A percentile compares a stretch with the other conserved stretches of the same genome.
Evolutionary conservation across 2,329 filamentous ascomycete species (phyloP).

Genomic region (Fusarium anguioides): DNA sequence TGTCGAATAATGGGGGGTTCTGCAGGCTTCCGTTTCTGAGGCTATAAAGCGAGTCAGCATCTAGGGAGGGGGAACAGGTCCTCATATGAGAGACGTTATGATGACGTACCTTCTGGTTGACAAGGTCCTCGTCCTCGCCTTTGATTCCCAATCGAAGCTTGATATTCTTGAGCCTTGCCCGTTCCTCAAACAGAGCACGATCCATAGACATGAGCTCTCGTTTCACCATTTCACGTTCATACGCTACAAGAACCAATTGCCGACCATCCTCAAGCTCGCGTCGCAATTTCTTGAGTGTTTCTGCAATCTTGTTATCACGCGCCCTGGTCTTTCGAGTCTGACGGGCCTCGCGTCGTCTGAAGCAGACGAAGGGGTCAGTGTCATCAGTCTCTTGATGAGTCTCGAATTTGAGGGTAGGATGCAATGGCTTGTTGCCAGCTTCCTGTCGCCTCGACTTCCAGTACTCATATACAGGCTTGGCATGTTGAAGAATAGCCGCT

Average conservation of each 20-base stretch:
- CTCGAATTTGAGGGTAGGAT: conserved; percentile 89
- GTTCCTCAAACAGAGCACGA: conserved; percentile 83
- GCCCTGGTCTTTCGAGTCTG: conserved; percentile 95
- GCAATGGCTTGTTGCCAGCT: conserved; percentile 76
- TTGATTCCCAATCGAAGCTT: conserved; percentile 92
- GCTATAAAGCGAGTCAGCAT: conserved; percentile 59
- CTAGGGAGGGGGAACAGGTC: conserved; percentile 36
- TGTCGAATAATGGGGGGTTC: conserved; percentile 72
- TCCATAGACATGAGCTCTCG: conserved; percentile 81
- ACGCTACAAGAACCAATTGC: conserved; percentile 80
- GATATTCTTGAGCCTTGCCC: conserved; percentile 83
- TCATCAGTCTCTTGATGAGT: conserved; percentile 95
- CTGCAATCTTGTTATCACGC: conserved; percentile 91
- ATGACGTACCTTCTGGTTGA: conserved; percentile 86
- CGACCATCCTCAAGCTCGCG: conserved; percentile 91
- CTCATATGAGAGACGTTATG: conserved; percentile 45
- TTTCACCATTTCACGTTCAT: conserved; percentile 82
- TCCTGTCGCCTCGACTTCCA: conserved; percentile 80
- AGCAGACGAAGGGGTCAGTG: conserved; percentile 96
- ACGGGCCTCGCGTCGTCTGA: conserved; percentile 92
- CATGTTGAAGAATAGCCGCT: conserved; percentile 64
- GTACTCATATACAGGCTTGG: conserved; percentile 87
- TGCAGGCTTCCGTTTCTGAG: conserved; percentile 75
- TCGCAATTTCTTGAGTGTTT: conserved; percentile 92
- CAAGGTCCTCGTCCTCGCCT: conserved; percentile 90